Evolutionary conservation across 306 rosid species (phyloP), one percentile per base, ranked within the genome.

Genomic region (Medicago ruthenica): DNA sequence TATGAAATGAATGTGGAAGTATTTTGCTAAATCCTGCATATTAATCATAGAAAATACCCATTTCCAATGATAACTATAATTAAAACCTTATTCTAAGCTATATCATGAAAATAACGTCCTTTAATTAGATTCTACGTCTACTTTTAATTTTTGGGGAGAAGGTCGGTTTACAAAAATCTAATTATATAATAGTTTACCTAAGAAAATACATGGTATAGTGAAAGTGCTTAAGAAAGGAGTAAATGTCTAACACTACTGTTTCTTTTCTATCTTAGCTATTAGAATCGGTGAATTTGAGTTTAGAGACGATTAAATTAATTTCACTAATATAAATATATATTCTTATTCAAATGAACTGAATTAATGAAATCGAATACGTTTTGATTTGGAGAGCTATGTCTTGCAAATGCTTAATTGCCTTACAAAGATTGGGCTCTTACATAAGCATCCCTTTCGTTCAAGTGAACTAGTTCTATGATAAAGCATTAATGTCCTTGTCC

Each of bases 41-140:
- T 42, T 82, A 88, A 80, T 86, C 81, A 86, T 83, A 66, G 17
- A 78, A 64, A 82, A 88, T 82, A 80, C 85, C 88, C 82, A 76
- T 75, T 78, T 69, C 37, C 64, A 82, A 80, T 86, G 62, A 85
- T 83, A 69, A 76, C 77, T 34, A 73, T 82, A 65, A 55, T 11
- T 55, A 53, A 68, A 73, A 67, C 80, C 79, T 77, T 37, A 18
- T 62, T 78, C 67, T 55, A 73, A 79, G 81, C 71, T 62, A 76
- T 68, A 63, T 70, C 70, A 76, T 81, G 22, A 76, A 76, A 61
- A 75, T 61, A 70, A 54, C 59, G 60, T 42, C 81, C 51, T 75
- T 70, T 57, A 10, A 69, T 17, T 60, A 17, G 45, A 58, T 61
- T 45, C 57, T 40, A 31, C 62, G 31, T 27, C 74, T 36, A n/a